Conservation (phyloP, 2,329 filamentous ascomycete genomes). For the Gremmenia infestans region DNA sequence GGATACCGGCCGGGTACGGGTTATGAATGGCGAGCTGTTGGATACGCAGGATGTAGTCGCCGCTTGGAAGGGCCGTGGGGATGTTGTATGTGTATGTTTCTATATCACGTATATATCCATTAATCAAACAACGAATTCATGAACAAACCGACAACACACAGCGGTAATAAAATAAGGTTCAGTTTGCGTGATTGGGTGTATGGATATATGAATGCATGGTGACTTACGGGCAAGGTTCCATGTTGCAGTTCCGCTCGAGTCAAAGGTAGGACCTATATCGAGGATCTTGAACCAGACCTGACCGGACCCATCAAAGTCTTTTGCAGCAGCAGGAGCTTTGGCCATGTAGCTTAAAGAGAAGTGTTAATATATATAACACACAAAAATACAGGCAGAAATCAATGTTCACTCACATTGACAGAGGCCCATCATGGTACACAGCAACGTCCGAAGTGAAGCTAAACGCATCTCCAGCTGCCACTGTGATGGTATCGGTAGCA, state of each 20-base stretch:
- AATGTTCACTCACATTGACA: slow-evolving; percentile 22
- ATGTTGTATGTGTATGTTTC: slow-evolving; percentile 29
- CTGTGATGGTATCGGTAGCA: slow-evolving; percentile 24
- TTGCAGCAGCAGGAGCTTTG: slow-evolving; percentile 32
- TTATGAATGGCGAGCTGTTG: slow-evolving; percentile 30
- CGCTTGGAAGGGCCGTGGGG: slow-evolving; percentile 23
- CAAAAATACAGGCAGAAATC: background rate
- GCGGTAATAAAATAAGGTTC: background rate
- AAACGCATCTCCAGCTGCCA: slow-evolving; percentile 38
- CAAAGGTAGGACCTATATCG: slow-evolving; percentile 31
- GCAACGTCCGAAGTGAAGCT: slow-evolving; percentile 41
- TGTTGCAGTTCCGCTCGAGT: slow-evolving; percentile 14
- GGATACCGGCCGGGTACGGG: slow-evolving; percentile 25
- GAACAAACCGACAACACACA: background rate
- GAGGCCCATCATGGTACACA: slow-evolving; percentile 33
- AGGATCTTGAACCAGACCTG: slow-evolving; percentile 36
- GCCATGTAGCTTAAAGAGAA: slow-evolving; percentile 29
- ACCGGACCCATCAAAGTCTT: slow-evolving; percentile 33
- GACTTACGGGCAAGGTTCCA: slow-evolving; percentile 26
- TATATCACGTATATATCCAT: slow-evolving; percentile 2
- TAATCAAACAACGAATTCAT: background rate
- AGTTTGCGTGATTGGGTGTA: too few species aligned
- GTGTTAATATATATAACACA: background rate
- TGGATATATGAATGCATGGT: too few species aligned
- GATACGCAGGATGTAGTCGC: slow-evolving; percentile 28